Evolutionary conservation across 108 stramenopile species (phyloP), one percentile per base, ranked within the genome.

Genomic region (Seminavis robusta): DNA sequence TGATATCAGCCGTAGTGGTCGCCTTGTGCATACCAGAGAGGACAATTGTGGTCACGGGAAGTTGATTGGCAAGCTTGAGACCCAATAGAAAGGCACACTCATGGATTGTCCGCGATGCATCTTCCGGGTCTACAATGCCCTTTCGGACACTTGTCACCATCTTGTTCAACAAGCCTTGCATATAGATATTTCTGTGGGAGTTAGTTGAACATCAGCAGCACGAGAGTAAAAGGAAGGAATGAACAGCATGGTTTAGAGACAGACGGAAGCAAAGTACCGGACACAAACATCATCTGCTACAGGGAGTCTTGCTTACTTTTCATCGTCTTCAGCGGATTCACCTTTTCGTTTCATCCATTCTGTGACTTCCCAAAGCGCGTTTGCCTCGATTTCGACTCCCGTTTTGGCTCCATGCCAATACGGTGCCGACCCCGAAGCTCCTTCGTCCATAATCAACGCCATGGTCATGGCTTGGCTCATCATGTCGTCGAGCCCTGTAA

Each of bases 381-480:
- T 86, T 13, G 90, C 90, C 56, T 85, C 86, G 34, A 91, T 81
- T 42, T 83, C 82, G 15, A 65, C 58, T 37, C 74, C 73, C 17
- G 51, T 79, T 28, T 55, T 9, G 52, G 59, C 40, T 47, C 48
- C 27, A 41, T 66, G 47, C 65, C 59, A 71, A 7, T 42, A 37
- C 15, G 56, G 34, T 46, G 59, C 65, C 0, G 42, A 33, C 4
- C 29, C 31, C n/a, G n/a, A n/a, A 42, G 37, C 42, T 31, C 85
- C 83, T 17, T 83, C 74, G 15, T 75, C 73, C 31, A 79, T 84
- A 53, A 91, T 85, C 19, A 91, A 52, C 0, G 86, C 90, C 34
- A 67, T 68, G n/a, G 86, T 85, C 52, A 91, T 63, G 17, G 90
- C 90, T 47, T 83, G 63, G 39, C 81, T 92, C 78, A 92, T 77